Percentiles rank a stretch among this genome's conserved stretches.
Evolutionary conservation across 495 filamentous ascomycete species (phyloP).

Genomic region (Trichoderma erinaceum): DNA sequence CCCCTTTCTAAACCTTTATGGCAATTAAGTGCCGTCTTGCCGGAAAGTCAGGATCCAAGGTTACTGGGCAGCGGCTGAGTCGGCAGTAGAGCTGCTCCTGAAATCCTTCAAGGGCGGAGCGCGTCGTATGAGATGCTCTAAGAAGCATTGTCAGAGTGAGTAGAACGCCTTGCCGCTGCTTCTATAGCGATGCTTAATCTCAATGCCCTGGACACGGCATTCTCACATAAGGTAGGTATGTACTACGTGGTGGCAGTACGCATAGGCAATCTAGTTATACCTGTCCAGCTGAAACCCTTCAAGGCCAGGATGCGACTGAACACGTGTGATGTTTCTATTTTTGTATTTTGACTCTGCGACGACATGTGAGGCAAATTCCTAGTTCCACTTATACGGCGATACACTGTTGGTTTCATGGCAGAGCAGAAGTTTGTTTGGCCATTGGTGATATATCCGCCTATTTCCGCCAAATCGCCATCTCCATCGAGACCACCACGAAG

Average conservation of each 20-base stretch:
- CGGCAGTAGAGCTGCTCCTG: not conserved
- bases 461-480: not conserved
- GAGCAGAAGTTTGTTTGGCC: not conserved
- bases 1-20: not conserved
- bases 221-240: not conserved
- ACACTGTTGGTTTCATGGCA: not conserved
- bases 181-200: not conserved
- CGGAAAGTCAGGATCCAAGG: not conserved
- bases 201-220: not conserved
- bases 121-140: not conserved
- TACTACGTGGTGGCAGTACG: no score
- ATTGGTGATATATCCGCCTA: not conserved
- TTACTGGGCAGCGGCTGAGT: conserved; percentile 4
- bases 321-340: conserved; percentile 10
- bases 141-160: not conserved
- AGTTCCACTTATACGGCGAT: not conserved
- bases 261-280: not conserved
- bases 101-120: not conserved
- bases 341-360: not conserved
- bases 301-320: not conserved
- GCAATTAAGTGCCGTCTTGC: not conserved
- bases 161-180: not conserved
- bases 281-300: conserved; percentile 4
- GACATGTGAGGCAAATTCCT: not conserved
- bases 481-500: not conserved